phyloP scores from a whole-genome alignment of 352 stramenopile species.

The Phytophthora tubulina region DNA sequence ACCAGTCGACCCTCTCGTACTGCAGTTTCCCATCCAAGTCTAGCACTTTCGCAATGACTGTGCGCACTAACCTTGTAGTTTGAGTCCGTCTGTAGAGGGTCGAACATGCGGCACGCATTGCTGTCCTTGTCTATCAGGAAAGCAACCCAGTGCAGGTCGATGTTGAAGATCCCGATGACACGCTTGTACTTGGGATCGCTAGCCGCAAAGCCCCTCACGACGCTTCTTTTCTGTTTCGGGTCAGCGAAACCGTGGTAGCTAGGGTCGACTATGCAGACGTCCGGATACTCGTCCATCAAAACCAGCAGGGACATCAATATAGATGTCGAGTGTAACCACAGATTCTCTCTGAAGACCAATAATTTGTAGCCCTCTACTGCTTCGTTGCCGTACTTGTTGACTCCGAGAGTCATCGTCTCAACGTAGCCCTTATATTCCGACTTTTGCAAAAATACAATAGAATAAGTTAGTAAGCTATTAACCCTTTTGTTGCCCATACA shows the following conservation, averaged over 20 bases:
- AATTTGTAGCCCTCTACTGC: neutral
- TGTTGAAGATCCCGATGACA: slow-evolving; percentile 9
- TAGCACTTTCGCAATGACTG: slow-evolving; percentile 4
- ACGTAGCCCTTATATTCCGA: slow-evolving; percentile 16
- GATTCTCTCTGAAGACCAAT: slow-evolving; percentile 14
- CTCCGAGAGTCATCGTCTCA: slow-evolving; percentile 13
- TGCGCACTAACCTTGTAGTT: slow-evolving; percentile 3
- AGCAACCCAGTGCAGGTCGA: slow-evolving; percentile 5
- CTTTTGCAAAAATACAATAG: slow-evolving; percentile 1
- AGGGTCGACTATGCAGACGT: slow-evolving; percentile 11
- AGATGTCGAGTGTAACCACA: slow-evolving; percentile 19
- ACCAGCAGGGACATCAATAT: neutral
- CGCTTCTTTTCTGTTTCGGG: neutral
- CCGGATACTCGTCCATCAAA: slow-evolving; percentile 1
- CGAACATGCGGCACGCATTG: slow-evolving; percentile 10
- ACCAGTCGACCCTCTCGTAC: slow-evolving; percentile 14
- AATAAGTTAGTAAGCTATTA: too few relatives aligned
- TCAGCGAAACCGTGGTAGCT: slow-evolving; percentile 18
- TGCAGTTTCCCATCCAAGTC: slow-evolving; percentile 4
- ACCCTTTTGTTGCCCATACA: too few relatives aligned
- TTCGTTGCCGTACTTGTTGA: neutral
- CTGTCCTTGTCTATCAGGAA: slow-evolving; percentile 15
- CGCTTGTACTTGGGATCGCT: neutral
- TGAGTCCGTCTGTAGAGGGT: neutral
- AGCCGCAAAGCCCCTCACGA: neutral